phyloP scores from a whole-genome alignment of 192 early-diverging fungal species.

The Nowakowskiella sp. region DNA sequence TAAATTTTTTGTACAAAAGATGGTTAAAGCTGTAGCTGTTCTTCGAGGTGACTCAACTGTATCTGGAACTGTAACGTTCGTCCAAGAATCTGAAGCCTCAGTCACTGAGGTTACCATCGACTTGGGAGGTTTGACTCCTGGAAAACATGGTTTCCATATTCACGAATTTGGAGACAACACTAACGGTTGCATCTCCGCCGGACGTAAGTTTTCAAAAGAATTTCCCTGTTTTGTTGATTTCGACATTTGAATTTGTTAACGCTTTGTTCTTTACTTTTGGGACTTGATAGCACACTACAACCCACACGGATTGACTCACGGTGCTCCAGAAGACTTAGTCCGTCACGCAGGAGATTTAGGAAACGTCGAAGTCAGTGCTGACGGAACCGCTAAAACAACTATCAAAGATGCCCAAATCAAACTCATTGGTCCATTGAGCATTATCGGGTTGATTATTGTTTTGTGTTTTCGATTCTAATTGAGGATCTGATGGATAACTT shows the following conservation, averaged over 20 bases:
- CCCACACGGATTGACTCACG: slow-evolving; percentile 70
- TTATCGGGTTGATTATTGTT: slow-evolving; percentile 53
- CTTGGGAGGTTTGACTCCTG: slow-evolving; percentile 55
- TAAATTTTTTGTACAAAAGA: too few relatives aligned
- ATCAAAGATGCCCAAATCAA: slow-evolving; percentile 57
- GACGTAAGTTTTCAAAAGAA: slow-evolving; percentile 18
- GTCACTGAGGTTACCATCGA: slow-evolving; percentile 47
- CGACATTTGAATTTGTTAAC: background rate
- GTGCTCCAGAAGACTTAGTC: slow-evolving; percentile 56
- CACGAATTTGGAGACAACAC: slow-evolving; percentile 80
- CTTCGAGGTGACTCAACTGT: slow-evolving; percentile 59
- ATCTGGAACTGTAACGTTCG: slow-evolving; percentile 57
- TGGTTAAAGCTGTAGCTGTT: slow-evolving; percentile 80
- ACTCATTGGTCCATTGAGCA: slow-evolving; percentile 63
- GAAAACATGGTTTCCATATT: slow-evolving; percentile 84
- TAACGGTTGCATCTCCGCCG: slow-evolving; percentile 77
- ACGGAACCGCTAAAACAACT: slow-evolving; percentile 46
- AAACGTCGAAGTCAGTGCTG: slow-evolving; percentile 57
- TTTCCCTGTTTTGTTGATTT: background rate
- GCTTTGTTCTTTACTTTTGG: too few relatives aligned
- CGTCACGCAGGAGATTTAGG: slow-evolving; percentile 91
- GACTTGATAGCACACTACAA: slow-evolving; percentile 66
- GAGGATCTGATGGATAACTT: background rate
- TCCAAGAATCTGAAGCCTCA: slow-evolving; percentile 48
- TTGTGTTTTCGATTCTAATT: background rate